Conservation (phyloP, 345 rosid genomes). For the Trapa bicornis region DNA sequence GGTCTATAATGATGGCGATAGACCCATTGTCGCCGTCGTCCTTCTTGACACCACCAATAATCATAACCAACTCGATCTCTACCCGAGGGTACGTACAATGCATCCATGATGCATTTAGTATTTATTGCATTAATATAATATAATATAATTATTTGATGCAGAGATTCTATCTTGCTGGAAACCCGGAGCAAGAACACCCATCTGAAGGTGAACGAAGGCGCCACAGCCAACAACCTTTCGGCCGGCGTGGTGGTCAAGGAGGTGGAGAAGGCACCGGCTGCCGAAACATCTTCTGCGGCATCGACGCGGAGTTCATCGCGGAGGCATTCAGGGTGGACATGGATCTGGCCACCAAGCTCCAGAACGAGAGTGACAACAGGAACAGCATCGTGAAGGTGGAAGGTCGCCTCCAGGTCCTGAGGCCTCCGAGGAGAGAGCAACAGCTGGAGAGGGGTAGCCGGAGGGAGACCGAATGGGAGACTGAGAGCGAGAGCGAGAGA, state of each 20-base stretch:
- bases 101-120: background rate
- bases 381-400: slow-evolving; percentile 52
- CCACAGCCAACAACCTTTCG: background rate
- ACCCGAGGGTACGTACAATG: slow-evolving; percentile 39
- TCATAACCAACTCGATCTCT: slow-evolving; percentile 54
- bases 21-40: slow-evolving; percentile 26
- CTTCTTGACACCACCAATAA: slow-evolving; percentile 26
- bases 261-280: slow-evolving; percentile 12
- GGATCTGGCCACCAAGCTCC: slow-evolving; percentile 32
- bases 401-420: slow-evolving; percentile 30
- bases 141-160: slow-evolving; percentile 5
- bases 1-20: slow-evolving; percentile 44
- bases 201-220: background rate
- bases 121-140: no score
- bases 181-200: slow-evolving; percentile 28
- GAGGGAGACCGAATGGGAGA: slow-evolving; percentile 8
- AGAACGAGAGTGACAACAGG: slow-evolving; percentile 26
- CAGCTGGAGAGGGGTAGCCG: slow-evolving; percentile 18
- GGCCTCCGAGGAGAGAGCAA: slow-evolving; percentile 23
- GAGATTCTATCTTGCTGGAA: slow-evolving; percentile 63
- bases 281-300: slow-evolving; percentile 43
- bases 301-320: slow-evolving; percentile 39
- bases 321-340: slow-evolving; percentile 44
- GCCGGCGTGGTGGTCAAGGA: slow-evolving; percentile 10
- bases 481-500: background rate